These are phyloP conservation scores for Coleophoma cylindrospora DNA, from an alignment of 2,329 filamentous ascomycete species.

Conservation along the genomic window DNA sequence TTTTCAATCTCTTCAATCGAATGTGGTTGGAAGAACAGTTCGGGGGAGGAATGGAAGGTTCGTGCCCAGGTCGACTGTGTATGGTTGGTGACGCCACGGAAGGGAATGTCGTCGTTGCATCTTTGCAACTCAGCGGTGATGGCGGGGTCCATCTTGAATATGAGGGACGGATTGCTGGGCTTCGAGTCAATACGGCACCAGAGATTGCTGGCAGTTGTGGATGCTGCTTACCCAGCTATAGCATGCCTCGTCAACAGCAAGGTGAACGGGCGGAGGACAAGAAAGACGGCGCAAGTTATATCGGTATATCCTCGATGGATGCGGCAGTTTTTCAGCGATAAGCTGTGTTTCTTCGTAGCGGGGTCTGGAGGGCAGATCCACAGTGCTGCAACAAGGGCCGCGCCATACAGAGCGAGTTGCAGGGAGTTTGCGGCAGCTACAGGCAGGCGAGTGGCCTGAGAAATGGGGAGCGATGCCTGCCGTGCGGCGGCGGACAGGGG, in stretches of 20 bases:
- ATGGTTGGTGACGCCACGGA: constrained; percentile 69
- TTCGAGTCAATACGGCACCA: no score
- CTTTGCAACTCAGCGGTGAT: constrained; percentile 50
- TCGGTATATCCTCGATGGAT: not conserved
- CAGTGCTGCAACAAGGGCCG: not conserved
- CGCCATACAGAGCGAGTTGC: not conserved
- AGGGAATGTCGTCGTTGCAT: constrained; percentile 61
- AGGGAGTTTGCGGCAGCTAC: not conserved
- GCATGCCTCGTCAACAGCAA: not conserved
- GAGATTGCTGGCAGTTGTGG: no score
- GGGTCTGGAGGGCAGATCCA: not conserved
- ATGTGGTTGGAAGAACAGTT: constrained; percentile 85
- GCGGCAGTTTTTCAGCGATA: not conserved
- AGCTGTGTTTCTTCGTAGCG: not conserved
- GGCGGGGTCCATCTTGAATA: constrained; percentile 31
- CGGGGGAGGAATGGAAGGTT: constrained; percentile 83
- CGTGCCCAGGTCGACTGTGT: constrained; percentile 90
- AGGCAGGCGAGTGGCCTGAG: not conserved
- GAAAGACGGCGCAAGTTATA: not conserved
- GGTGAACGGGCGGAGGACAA: not conserved
- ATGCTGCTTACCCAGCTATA: not conserved
- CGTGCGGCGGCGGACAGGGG: not conserved
- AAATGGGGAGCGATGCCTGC: not conserved
- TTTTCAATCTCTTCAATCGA: constrained; percentile 79
- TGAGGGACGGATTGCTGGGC: no score